Evolutionary conservation across 2,329 filamentous ascomycete genomes (phyloP), one percentile per base, ranked within the genome.

Genomic region (Fusarium nisikadoi): DNA sequence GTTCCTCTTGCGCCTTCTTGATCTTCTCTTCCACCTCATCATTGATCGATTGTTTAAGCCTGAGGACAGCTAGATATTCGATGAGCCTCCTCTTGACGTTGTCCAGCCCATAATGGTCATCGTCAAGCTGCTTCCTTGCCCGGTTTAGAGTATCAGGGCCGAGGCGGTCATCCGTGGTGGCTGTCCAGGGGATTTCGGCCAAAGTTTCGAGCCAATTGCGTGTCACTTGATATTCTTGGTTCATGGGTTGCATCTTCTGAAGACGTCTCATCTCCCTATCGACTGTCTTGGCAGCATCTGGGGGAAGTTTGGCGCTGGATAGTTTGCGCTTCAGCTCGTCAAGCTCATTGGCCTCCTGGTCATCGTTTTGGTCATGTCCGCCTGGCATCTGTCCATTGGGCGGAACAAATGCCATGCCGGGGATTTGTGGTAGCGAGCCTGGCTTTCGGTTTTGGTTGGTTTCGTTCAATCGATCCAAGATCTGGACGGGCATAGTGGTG

Each of bases 81-180:
- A 99, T 87, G 27, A 99, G 83, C 46, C 96, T 89, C 87, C 97
- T 98, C 89, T 99, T 99, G 79, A 99, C 95, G 82, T 95, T 97
- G 69, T 98, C 94, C 19, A 99, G 85, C 1, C 96, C 96, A 76
- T 98, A 98, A 81, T 99, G 96, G 79, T 99, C 96, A 71, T 97
- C 92, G 77, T 99, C 94, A 10, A 99, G 88, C 81, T 98, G 96
- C 82, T 94, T 93, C 60, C 94, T 90, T 11, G 96, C 96, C 75
- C 88, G 89, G 65, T 88, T 86, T 62, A 98, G 81, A 1, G 95
- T 98, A 14, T 94, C 92, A 0, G 90, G 88, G 12, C 95, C 94
- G 6, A 99, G 88, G 36, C 94, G 91, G 78, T 98, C 95, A 68
- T 96, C 91, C 0, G 95, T 98, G 56, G 89, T 86, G 72, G 91